A percentile compares a stretch with the other conserved stretches of the same genome.
Evolutionary conservation across 2,329 filamentous ascomycete species (phyloP).

Genomic region (Alternaria postmessia): DNA sequence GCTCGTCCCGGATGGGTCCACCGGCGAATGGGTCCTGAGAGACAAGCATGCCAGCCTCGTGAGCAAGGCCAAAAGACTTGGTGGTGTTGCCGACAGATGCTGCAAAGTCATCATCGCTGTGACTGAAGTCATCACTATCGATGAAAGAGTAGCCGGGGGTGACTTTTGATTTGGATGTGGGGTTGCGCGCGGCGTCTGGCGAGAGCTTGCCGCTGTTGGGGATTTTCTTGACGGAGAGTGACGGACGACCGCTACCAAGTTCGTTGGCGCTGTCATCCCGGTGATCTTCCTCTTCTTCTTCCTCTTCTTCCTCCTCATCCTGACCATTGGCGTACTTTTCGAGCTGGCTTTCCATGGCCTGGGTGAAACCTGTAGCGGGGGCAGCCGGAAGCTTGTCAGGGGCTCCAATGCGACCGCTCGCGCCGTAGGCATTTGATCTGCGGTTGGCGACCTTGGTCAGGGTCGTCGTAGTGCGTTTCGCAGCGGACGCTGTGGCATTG

Average conservation of each 20-base stretch:
- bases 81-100: constrained; percentile 37
- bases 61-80: constrained; percentile 45
- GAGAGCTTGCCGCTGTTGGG: constrained; percentile 17
- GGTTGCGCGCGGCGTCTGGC: constrained; percentile 3
- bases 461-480: constrained; percentile 32
- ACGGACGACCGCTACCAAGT: constrained; percentile 11
- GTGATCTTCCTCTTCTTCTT: constrained; percentile 12
- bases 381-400: constrained; percentile 40
- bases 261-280: constrained; percentile 25
- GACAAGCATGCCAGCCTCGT: constrained; percentile 45
- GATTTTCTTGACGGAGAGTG: constrained; percentile 1
- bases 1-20: constrained; percentile 7
- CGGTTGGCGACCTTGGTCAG: constrained; percentile 43
- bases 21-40: constrained; percentile 9
- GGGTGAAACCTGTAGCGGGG: constrained; percentile 40
- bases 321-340: constrained; percentile 37
- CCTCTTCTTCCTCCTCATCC: constrained; percentile 24
- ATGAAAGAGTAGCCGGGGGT: constrained; percentile 27
- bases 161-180: constrained; percentile 3
- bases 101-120: constrained; percentile 32
- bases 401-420: constrained; percentile 42
- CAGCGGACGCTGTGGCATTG: constrained; percentile 24
- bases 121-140: constrained; percentile 28
- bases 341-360: constrained; percentile 43
- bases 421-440: constrained; percentile 49